A percentile compares a stretch with the other conserved stretches of the same genome.
Evolutionary conservation across 2,329 filamentous ascomycete species (phyloP).

Genomic region (Fusarium continuum): DNA sequence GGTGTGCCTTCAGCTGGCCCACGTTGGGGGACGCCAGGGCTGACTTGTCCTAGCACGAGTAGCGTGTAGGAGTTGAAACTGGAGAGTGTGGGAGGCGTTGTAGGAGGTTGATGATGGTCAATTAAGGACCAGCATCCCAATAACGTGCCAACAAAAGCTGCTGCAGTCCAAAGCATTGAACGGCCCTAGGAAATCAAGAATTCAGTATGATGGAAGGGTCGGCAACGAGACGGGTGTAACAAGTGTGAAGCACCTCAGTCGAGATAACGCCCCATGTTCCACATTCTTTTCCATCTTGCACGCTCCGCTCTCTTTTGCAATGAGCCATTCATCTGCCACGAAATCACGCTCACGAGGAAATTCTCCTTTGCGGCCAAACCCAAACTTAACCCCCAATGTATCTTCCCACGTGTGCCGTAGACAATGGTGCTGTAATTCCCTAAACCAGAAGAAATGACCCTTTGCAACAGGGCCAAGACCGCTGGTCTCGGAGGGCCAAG

Average conservation of each 20-base stretch:
- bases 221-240: conserved; percentile 24
- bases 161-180: conserved; percentile 24
- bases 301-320: conserved; percentile 3
- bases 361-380: background rate
- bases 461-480: conserved; percentile 22
- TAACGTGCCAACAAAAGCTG: conserved; percentile 29
- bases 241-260: conserved; percentile 28
- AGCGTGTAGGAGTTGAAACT: conserved; percentile 24
- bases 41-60: conserved; percentile 29
- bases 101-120: conserved; percentile 32
- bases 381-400: background rate
- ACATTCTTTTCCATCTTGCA: conserved; percentile 18
- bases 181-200: conserved; percentile 14
- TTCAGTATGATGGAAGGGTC: conserved; percentile 1
- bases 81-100: conserved; percentile 18
- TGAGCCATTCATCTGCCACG: conserved; percentile 1
- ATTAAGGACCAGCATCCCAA: conserved; percentile 34
- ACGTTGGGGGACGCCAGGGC: conserved; percentile 32
- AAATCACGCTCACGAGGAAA: conserved; percentile 13
- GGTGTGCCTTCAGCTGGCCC: conserved; percentile 38
- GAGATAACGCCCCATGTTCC: conserved; percentile 28
- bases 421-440: background rate
- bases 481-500: conserved; percentile 29
- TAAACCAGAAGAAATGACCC: conserved; percentile 5
- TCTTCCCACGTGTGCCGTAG: too few relatives aligned